A percentile compares a stretch with the other conserved stretches of the same genome.
phyloP scores from a whole-genome alignment of 176 grass and related monocot species.

The Oryza glaberrima region DNA sequence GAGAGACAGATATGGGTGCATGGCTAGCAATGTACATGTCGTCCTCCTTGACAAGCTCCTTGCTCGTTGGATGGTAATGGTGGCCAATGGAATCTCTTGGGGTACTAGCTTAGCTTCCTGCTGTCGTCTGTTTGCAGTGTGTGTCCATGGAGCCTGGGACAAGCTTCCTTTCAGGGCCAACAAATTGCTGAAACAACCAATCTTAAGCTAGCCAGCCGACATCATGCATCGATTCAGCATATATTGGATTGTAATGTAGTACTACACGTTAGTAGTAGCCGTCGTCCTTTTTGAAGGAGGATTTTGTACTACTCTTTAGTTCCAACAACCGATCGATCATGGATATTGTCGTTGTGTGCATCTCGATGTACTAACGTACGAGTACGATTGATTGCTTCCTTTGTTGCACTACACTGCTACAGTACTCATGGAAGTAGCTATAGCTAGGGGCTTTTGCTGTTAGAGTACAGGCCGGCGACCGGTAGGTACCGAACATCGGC shows the following conservation, averaged over 20 bases:
- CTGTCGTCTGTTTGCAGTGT: too few relatives aligned
- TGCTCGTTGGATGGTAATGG: neutral
- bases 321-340: conserved; percentile 6
- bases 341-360: neutral
- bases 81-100: too few relatives aligned
- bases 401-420: too few relatives aligned
- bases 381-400: too few relatives aligned
- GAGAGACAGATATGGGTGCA: neutral
- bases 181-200: neutral
- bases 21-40: neutral
- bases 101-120: neutral
- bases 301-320: neutral
- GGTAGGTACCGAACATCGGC: neutral
- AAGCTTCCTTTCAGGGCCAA: neutral
- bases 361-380: neutral
- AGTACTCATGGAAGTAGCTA: too few relatives aligned
- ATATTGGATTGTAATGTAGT: too few relatives aligned
- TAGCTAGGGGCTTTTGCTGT: neutral
- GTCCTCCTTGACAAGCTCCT: neutral
- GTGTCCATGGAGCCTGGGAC: neutral
- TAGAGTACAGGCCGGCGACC: neutral
- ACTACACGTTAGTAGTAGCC: neutral
- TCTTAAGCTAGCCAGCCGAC: neutral
- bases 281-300: neutral
- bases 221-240: neutral